Evolutionary conservation across 2,329 filamentous ascomycete genomes (phyloP).

Genomic region (Exophiala bonariae): DNA sequence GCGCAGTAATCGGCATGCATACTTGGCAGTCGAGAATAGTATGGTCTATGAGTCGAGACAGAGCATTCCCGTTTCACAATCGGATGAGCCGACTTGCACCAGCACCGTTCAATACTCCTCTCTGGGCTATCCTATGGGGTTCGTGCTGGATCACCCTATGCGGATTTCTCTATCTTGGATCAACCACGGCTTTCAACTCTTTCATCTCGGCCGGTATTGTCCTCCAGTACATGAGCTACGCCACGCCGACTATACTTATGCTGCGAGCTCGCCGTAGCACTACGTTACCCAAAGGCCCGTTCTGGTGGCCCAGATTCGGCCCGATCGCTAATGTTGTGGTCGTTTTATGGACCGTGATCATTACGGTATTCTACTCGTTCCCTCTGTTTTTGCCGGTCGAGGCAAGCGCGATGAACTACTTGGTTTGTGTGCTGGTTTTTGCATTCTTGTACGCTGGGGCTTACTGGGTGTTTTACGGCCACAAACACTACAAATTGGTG

Average conservation of each 20-base stretch:
- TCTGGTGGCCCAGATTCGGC: constrained; percentile 48
- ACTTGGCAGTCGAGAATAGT: constrained; percentile 3
- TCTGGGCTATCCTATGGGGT: constrained; percentile 3
- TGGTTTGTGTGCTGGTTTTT: constrained; percentile 33
- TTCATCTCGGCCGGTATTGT: constrained; percentile 55
- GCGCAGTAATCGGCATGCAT: background rate
- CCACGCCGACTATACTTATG: constrained; percentile 47
- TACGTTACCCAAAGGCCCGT: constrained; percentile 45
- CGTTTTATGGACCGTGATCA: constrained; percentile 49
- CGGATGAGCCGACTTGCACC: background rate
- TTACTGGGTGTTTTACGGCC: background rate
- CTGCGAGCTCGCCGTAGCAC: constrained; percentile 46
- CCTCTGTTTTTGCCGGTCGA: constrained; percentile 39
- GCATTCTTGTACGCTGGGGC: background rate
- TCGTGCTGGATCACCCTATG: constrained; percentile 29
- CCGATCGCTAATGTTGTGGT: constrained; percentile 45
- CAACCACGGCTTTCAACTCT: constrained; percentile 51
- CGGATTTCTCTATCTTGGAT: constrained; percentile 41
- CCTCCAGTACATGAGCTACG: constrained; percentile 49
- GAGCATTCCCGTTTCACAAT: background rate
- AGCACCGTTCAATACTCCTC: background rate
- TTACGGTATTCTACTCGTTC: constrained; percentile 51
- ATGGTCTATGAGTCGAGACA: constrained; percentile 4
- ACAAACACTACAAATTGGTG: no score
- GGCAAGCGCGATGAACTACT: constrained; percentile 42